Base-by-base conservation (phyloP, 2,329 filamentous ascomycete genomes). In the Claviceps pazoutovae region DNA sequence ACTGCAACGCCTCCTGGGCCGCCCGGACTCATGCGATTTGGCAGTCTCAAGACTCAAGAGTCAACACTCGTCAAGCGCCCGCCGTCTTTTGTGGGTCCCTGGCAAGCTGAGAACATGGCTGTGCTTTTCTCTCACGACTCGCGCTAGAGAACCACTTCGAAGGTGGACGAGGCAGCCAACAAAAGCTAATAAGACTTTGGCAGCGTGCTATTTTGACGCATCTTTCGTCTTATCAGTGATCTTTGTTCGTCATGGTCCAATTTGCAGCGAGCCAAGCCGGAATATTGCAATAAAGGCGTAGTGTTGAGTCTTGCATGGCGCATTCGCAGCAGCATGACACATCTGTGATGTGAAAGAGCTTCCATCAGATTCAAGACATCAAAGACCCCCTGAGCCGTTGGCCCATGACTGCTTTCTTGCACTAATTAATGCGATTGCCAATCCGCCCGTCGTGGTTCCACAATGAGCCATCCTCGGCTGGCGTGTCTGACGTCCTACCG, bases 1-100 rank as follows among this genome's bases (percentile, higher is more conserved):
- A 38, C 17, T 41, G 48, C 51, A 39, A 50, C 48, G 48, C 51
- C 51, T 46, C 48, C 19, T 19, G 21, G 48, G 45, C 17, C 45
- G 17, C 43, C 30, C 47, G 48, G 46, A 30, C 23, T 21, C 14
- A 41, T 48, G 37, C 47, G 21, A 16, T 41, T 14, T 17, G 37
- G 17, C 17, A 37, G 46, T 39, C 36, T 46, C 30, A 19, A 17
- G 30, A 36, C 45, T 36, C 45, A 26, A 30, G 26, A 30, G 50
- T 36, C 45, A 17, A 14, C 36, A 37, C 37, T 36, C 17, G 46
- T 38, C 44, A 44, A 44, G 21, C 30, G 21, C 36, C 38, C 21
- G 43, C 34, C 30, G 14, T 30, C 34, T 30, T 34, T 30, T 34
- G 41, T 38, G 34, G 34, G 46, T 9, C 21, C 30, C 30, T 34